Conservation (phyloP, 805 yeast species). For the Vanderwaltozyma polyspora region DNA sequence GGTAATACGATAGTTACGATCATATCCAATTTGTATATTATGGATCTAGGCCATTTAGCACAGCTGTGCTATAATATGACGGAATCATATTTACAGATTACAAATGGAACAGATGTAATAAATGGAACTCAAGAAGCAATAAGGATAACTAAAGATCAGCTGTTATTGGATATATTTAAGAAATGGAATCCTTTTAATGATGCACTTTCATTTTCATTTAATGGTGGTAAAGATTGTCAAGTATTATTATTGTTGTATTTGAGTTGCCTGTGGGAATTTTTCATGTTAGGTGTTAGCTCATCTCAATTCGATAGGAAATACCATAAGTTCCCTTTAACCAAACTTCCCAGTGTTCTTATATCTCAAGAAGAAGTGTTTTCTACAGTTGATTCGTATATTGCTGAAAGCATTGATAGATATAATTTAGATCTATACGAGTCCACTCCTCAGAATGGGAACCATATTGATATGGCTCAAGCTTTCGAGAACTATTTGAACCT, state of each 20-base stretch:
- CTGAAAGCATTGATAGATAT: conserved; percentile 41
- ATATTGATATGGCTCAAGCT: conserved; percentile 50
- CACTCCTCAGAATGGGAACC: conserved; percentile 12
- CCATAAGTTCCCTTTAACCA: conserved; percentile 12
- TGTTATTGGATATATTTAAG: conserved; percentile 19
- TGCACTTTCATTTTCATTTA: conserved; percentile 71
- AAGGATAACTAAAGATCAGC: conserved; percentile 11
- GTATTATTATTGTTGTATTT: conserved; percentile 72
- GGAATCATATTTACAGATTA: conserved; percentile 15
- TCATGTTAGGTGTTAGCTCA: conserved; percentile 7
- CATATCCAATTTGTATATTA: no score
- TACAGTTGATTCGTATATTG: conserved; percentile 58
- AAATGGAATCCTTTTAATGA: conserved; percentile 26
- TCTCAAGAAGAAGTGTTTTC: conserved; percentile 67
- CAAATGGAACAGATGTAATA: conserved; percentile 10
- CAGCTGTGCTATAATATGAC: conserved; percentile 22
- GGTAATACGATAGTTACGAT: no score
- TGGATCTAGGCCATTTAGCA: conserved; percentile 10
- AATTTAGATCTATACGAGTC: conserved; percentile 37
- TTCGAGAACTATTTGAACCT: conserved; percentile 49
- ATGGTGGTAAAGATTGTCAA: conserved; percentile 95
- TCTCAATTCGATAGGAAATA: conserved; percentile 14
- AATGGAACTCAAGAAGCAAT: conserved; percentile 22
- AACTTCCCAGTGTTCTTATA: conserved; percentile 51
- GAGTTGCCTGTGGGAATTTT: conserved; percentile 34